Conservation (phyloP, 257 asterid species). For the Cynanchum wilfordii region DNA sequence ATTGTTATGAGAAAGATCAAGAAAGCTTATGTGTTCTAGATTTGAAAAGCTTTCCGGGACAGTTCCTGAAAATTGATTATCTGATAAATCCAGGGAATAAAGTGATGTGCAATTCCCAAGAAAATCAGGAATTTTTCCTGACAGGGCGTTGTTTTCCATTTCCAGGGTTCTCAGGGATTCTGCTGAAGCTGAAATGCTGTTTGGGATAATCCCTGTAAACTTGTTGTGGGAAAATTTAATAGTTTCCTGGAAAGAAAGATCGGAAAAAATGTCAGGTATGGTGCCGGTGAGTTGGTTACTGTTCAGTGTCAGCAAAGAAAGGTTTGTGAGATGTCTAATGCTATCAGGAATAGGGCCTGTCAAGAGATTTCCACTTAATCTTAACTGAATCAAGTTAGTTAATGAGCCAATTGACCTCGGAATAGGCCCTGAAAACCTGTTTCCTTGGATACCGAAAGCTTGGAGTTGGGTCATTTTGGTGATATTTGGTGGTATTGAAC, state of each 20-base stretch:
- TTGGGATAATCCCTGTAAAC: conserved; percentile 54
- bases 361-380: conserved; percentile 47
- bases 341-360: conserved; percentile 36
- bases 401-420: conserved; percentile 42
- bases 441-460: conserved; percentile 42
- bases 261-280: conserved; percentile 49
- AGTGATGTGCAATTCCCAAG: conserved; percentile 44
- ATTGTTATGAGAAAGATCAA: conserved; percentile 60
- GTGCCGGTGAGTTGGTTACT: conserved; percentile 45
- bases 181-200: conserved; percentile 35
- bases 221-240: conserved; percentile 16
- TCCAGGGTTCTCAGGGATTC: conserved; percentile 36
- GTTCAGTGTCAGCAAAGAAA: conserved; percentile 29
- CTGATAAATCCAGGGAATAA: conserved; percentile 68
- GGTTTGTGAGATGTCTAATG: conserved; percentile 33
- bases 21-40: conserved; percentile 66
- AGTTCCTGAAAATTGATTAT: conserved; percentile 53
- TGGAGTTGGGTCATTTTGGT: conserved; percentile 25
- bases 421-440: conserved; percentile 51
- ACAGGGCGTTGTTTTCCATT: conserved; percentile 49
- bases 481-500: conserved; percentile 41
- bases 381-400: conserved; percentile 36
- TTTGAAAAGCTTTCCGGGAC: conserved; percentile 67
- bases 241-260: conserved; percentile 24
- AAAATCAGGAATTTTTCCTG: conserved; percentile 69